phyloP scores from a whole-genome alignment of 1,139 yeast species.

The Arxiozyma bovina region DNA sequence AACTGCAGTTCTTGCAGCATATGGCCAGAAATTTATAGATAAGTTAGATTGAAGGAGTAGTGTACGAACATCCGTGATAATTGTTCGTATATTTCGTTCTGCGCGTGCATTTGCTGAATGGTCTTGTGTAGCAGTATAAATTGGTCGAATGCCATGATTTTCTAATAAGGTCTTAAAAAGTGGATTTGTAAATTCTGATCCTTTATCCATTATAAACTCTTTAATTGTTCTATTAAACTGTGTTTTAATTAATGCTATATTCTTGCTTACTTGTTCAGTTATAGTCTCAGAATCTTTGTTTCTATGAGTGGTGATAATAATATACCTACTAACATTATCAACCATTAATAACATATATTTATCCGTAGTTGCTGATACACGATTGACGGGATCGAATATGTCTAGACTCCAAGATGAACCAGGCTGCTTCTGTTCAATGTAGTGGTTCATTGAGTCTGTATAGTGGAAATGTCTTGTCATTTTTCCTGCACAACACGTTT shows the following conservation, averaged over 20 bases:
- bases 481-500: conserved; percentile 1
- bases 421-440: not conserved
- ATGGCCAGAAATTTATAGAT: conserved; percentile 2
- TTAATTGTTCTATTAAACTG: not conserved
- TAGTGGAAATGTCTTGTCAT: conserved; percentile 2
- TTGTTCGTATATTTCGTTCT: conserved; percentile 2
- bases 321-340: conserved; percentile 2
- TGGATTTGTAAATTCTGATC: not conserved
- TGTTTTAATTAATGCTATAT: not conserved
- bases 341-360: conserved; percentile 3
- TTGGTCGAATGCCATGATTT: not conserved
- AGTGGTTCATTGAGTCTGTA: conserved; percentile 4
- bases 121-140: conserved; percentile 3
- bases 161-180: not conserved
- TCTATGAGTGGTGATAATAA: not conserved
- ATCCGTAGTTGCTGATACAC: not conserved
- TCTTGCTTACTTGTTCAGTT: not conserved
- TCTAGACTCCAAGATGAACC: conserved; percentile 5
- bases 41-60: not conserved
- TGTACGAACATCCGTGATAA: not conserved
- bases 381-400: not conserved
- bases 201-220: not conserved
- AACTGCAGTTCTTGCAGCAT: conserved; percentile 6
- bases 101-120: conserved; percentile 7
- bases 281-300: not conserved